Evolutionary conservation across 2,329 filamentous ascomycete species (phyloP), one percentile per base, ranked within the genome.

Genomic region (Pestalotiopsis sp.): DNA sequence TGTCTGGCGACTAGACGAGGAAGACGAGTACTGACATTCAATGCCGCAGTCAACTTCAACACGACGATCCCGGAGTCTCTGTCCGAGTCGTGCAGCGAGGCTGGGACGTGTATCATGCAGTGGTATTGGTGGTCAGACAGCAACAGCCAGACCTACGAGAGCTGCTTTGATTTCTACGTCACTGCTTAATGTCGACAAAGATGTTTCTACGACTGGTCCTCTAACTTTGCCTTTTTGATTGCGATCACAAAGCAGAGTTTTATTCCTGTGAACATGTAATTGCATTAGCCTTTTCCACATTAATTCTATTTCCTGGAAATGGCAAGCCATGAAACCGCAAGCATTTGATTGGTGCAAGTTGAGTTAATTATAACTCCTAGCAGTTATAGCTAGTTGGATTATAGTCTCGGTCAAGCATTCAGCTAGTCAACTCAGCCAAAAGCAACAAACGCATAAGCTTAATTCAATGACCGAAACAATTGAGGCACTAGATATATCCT

Each of bases 141-240:
- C 67, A 84, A 87, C 70, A 74, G 86, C 68, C 89, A 91, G 83
- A 90, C 88, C 12, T 91, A 91, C 75, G 86, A 89, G 80, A 84
- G 84, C 64, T 91, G 89, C 78, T 80, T 90, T 65, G 89, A 91
- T 74, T 90, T 91, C 66, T 72, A 74, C 14, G 59, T 75, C 14
- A 38, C 68, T 40, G 20, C 59, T n/a, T 71, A 62, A 13, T n/a
- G 23, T 9, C 4, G 7, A 36, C 1, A 36, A 36, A 9, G 31
- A 36, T 36, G 31, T 36, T 9, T 36, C 7, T 2, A 36, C 31
- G 27, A 31, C 6, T 31, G 31, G 1, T 9, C 2, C 6, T 36
- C 1, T 36, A 7, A 36, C 7, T 9, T 9, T 36, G 31, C 7
- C 1, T 9, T 9, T 36, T 36, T 9, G 7, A 59, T 11, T 59